Conservation (phyloP, 2,329 filamentous ascomycete genomes). For the Metarhizium guizhouense region DNA sequence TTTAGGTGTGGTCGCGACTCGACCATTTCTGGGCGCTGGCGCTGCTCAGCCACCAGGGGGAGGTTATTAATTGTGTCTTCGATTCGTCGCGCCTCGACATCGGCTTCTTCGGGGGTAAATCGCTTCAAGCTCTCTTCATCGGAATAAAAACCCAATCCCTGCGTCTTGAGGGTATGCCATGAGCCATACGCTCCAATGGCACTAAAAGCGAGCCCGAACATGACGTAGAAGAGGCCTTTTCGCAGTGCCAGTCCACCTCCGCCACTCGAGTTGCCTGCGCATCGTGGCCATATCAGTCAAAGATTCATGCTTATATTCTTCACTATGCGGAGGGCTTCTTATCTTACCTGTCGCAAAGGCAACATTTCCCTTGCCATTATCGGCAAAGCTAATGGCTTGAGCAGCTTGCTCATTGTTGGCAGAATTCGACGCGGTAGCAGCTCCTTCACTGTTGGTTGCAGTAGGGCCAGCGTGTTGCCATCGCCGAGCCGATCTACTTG, state of each 20-base stretch:
- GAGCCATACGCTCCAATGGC: constrained; percentile 23
- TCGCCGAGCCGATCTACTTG: neutral
- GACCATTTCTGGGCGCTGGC: constrained; percentile 54
- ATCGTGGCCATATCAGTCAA: neutral
- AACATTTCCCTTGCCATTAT: neutral
- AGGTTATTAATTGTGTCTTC: constrained; percentile 69
- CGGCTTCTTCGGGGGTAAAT: constrained; percentile 43
- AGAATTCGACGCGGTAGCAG: neutral
- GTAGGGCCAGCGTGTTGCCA: constrained; percentile 1
- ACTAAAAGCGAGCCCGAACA: constrained; percentile 22
- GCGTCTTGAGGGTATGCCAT: constrained; percentile 26
- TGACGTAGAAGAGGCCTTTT: constrained; percentile 15
- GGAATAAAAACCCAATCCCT: constrained; percentile 29
- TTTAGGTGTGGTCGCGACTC: constrained; percentile 84
- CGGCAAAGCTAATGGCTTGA: neutral
- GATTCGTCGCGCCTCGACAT: constrained; percentile 48
- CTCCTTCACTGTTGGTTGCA: neutral
- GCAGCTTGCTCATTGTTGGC: neutral
- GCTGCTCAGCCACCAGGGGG: constrained; percentile 62
- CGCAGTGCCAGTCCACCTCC: constrained; percentile 7
- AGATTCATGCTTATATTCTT: neutral
- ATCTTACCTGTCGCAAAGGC: neutral
- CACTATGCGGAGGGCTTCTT: neutral
- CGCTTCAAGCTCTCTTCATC: constrained; percentile 66
- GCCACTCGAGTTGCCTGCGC: neutral